Base-by-base conservation (phyloP, 805 yeast genomes). In the Wickerhamiella nectarea region DNA sequence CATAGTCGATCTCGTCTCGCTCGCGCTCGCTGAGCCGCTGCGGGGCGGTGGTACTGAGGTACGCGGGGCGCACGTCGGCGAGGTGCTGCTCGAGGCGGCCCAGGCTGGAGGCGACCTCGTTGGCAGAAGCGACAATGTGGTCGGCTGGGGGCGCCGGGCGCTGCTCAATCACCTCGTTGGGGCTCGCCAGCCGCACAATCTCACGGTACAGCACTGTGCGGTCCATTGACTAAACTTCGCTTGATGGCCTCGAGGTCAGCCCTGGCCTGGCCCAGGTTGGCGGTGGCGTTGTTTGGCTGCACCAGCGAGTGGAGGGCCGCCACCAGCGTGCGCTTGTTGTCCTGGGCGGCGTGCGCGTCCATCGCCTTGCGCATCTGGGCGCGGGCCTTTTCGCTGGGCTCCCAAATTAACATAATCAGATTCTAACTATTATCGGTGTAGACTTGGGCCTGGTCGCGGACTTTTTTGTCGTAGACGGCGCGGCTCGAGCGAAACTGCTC, bases 401-500 rank as follows among this genome's bases (percentile, higher is more conserved):
- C 36, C 42, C 42, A 39, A 12, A 14, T n/a, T 11, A 39, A 22
- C n/a, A 36, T 6, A 22, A 12, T 21, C 29, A 14, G 6, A 24
- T n/a, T 4, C 9, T n/a, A 10, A 4, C 15, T 12, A 28, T 7
- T 17, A 22, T 43, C 46, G 6, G 34, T 71, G 58, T 81, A 89
- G 57, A 69, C 72, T 56, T 73, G 71, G 6, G 91, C 85, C 64
- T 91, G 97, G 50, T 82, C 84, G 50, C 65, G 65, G 22, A 91
- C 94, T 54, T 75, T 80, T 59, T 74, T 75, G 46, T 79, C 84
- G 60, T 91, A 91, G 34, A 71, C 42, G 0, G 68, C 66, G 55
- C 72, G 72, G 58, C 85, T 83, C 57, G 75, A 76, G 15, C 74
- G 72, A 57, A 75, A 87, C 14, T 54, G 53, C 18, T 49, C 36